phyloP scores from a whole-genome alignment of 2,329 filamentous ascomycete genomes.

The Calycina marina region DNA sequence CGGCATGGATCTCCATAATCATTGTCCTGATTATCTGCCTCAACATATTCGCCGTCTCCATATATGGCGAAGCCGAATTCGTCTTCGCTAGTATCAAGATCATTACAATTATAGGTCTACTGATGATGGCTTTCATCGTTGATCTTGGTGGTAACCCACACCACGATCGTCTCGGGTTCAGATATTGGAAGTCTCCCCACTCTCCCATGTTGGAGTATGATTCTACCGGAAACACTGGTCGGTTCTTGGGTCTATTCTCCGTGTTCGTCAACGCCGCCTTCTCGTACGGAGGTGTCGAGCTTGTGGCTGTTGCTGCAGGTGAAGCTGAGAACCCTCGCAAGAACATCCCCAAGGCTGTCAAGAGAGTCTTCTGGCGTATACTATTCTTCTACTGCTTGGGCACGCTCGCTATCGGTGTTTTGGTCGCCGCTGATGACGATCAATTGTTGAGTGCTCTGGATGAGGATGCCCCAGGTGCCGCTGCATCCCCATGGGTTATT shows the following conservation, averaged over 20 bases:
- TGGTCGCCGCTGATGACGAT: slow-evolving; percentile 54
- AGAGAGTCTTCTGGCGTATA: slow-evolving; percentile 66
- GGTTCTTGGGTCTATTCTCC: slow-evolving; percentile 51
- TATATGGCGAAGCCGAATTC: slow-evolving; percentile 48
- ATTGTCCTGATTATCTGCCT: slow-evolving; percentile 24
- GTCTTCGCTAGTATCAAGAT: slow-evolving; percentile 43
- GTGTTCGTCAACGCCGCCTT: slow-evolving; percentile 34
- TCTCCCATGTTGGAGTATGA: slow-evolving; percentile 49
- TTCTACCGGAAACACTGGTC: slow-evolving; percentile 47
- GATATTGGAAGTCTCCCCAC: slow-evolving; percentile 52
- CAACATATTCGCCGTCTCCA: slow-evolving; percentile 43
- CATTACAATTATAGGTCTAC: slow-evolving; percentile 46
- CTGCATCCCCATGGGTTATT: slow-evolving; percentile 51
- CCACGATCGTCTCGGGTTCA: slow-evolving; percentile 58
- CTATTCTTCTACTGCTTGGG: slow-evolving; percentile 63
- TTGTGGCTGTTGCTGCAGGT: slow-evolving; percentile 37
- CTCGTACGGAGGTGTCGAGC: slow-evolving; percentile 32
- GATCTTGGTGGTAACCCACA: slow-evolving; percentile 74
- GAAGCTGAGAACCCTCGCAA: slow-evolving; percentile 57
- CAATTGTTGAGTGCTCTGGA: slow-evolving; percentile 48
- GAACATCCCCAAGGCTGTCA: slow-evolving; percentile 60
- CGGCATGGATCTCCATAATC: slow-evolving; percentile 29
- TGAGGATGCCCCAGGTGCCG: slow-evolving; percentile 46
- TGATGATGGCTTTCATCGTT: slow-evolving; percentile 65
- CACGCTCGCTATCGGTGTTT: slow-evolving; percentile 54